A percentile compares a stretch with the other conserved stretches of the same genome.
phyloP scores from a whole-genome alignment of 2,329 filamentous ascomycete genomes.

The Diaporthe sp. region DNA sequence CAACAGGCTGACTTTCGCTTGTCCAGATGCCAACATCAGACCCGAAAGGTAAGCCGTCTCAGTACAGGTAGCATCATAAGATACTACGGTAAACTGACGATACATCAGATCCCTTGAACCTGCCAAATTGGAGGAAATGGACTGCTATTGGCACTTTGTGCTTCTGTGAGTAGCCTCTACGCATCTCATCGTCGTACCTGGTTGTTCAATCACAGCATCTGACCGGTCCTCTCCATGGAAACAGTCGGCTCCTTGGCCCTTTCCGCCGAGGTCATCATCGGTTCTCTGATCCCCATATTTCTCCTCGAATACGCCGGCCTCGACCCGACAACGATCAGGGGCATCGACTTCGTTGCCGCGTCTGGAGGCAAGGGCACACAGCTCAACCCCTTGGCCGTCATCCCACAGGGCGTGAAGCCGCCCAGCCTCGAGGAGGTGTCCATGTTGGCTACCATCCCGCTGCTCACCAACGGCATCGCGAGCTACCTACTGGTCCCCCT shows the following conservation, averaged over 20 bases:
- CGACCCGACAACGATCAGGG: constrained; percentile 47
- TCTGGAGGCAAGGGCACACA: constrained; percentile 42
- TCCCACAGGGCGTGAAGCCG: constrained; percentile 47
- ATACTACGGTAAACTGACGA: constrained; percentile 1
- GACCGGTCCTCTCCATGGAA: not conserved
- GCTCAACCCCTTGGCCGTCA: constrained; percentile 46
- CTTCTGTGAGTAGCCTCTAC: constrained; percentile 47
- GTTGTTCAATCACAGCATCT: not conserved
- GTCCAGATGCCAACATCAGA: constrained; percentile 47
- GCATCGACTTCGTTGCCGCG: constrained; percentile 44
- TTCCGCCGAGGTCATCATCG: constrained; percentile 48
- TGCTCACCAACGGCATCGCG: constrained; percentile 51
- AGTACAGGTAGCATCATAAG: not conserved
- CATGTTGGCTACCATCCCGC: constrained; percentile 50
- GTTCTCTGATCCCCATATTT: constrained; percentile 50
- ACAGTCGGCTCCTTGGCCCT: constrained; percentile 47
- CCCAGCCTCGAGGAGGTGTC: constrained; percentile 47
- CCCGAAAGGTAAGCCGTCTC: constrained; percentile 44
- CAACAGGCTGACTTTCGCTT: constrained; percentile 9
- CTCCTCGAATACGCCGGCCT: constrained; percentile 51
- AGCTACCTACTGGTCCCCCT: constrained; percentile 54
- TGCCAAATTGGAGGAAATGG: constrained; percentile 51
- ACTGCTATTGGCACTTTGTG: constrained; percentile 47
- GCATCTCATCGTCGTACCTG: constrained; percentile 20
- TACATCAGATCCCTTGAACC: constrained; percentile 48